Conservation (phyloP, 2,329 filamentous ascomycete genomes). For the Fusarium incarnatum region DNA sequence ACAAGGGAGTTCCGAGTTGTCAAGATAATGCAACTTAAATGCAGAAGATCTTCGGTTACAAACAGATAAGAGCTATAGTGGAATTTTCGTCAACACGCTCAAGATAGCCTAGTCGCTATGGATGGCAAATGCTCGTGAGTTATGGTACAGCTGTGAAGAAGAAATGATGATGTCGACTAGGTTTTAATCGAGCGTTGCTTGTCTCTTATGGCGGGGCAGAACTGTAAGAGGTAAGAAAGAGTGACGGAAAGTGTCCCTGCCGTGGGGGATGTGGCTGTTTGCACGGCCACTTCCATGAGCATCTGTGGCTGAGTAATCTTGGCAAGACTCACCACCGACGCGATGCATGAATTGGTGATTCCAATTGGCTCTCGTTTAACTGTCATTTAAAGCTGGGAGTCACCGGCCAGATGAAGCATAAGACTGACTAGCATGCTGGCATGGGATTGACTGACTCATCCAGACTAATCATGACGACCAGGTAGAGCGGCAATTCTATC, state of each 20-base stretch:
- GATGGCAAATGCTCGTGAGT: neutral
- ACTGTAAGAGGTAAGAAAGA: slow-evolving; percentile 8
- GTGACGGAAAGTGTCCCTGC: slow-evolving; percentile 24
- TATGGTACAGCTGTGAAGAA: neutral
- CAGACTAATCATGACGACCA: slow-evolving; percentile 10
- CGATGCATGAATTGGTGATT: slow-evolving; percentile 8
- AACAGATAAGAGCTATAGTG: neutral
- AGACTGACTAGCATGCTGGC: neutral
- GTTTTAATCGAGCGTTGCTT: slow-evolving; percentile 40
- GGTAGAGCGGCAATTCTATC: neutral
- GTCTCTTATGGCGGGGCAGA: slow-evolving; percentile 44
- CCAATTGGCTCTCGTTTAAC: slow-evolving; percentile 20
- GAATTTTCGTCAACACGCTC: neutral
- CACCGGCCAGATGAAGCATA: slow-evolving; percentile 23
- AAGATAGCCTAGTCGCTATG: neutral
- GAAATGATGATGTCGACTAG: slow-evolving; percentile 42
- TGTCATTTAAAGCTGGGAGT: slow-evolving; percentile 14
- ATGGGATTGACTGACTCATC: slow-evolving; percentile 12
- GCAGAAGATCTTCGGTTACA: neutral
- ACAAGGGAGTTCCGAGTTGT: slow-evolving; percentile 9
- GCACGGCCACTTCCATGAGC: slow-evolving; percentile 10
- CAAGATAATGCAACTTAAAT: neutral
- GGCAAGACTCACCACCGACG: slow-evolving; percentile 11
- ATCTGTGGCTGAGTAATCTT: slow-evolving; percentile 37
- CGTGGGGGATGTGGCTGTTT: slow-evolving; percentile 26